Conservation (phyloP, 2,329 filamentous ascomycete species). For the Rhytidhysteron rufulum region DNA sequence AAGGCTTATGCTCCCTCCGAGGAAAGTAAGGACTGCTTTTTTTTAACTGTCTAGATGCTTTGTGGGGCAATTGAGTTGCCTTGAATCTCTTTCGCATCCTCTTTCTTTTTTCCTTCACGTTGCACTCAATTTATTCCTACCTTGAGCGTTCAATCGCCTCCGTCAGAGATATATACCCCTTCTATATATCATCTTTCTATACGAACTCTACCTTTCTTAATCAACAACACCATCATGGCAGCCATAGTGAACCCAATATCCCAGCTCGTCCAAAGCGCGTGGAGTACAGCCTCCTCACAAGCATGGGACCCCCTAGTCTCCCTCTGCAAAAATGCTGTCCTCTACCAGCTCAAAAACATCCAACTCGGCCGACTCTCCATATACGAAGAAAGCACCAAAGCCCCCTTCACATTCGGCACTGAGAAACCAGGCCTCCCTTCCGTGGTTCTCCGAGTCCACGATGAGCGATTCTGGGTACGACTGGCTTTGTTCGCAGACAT, state of each 20-base stretch:
- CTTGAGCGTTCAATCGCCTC: no score
- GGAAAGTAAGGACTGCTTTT: no score
- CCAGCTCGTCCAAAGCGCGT: constrained; percentile 36
- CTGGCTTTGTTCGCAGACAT: constrained; percentile 68
- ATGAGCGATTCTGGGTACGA: constrained; percentile 68
- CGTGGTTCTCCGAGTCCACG: constrained; percentile 58
- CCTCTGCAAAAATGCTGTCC: constrained; percentile 42
- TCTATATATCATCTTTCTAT: no score
- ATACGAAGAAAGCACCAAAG: constrained; percentile 41
- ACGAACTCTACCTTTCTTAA: no score
- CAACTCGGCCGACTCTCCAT: constrained; percentile 45
- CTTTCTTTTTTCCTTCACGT: not conserved
- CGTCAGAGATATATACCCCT: no score
- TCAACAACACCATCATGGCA: no score
- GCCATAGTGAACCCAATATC: constrained; percentile 34
- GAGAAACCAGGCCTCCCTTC: constrained; percentile 39
- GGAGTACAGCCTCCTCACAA: constrained; percentile 41
- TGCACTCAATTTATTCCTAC: not conserved
- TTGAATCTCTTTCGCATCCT: not conserved
- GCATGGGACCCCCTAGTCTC: constrained; percentile 48
- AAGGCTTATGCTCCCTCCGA: no score
- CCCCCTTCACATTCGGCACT: constrained; percentile 40
- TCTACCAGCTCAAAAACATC: constrained; percentile 44
- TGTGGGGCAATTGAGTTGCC: no score
- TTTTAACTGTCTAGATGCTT: no score